Base-by-base conservation (phyloP, 2,329 filamentous ascomycete genomes). In the Epichloe hybrida region DNA sequence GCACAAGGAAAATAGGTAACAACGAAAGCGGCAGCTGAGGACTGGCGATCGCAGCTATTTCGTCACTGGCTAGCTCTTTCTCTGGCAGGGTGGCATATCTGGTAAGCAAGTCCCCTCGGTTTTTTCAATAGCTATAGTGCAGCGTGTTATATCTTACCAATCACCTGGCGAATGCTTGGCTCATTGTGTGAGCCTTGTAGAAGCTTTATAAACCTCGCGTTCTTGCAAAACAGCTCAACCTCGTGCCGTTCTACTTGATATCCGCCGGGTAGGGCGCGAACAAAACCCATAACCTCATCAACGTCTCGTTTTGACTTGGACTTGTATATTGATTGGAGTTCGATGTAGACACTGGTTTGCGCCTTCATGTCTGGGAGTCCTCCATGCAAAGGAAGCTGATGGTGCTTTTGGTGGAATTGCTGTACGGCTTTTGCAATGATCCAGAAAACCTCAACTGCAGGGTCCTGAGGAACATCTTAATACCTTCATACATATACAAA, bases 341-440 rank as follows among this genome's bases (percentile, higher is more conserved):
- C 76, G 57, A 98, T 84, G 69, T 98, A 98, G 55, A 94, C 85
- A 51, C 76, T 80, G 3, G 90, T 95, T 62, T 91, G 80, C 3
- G 93, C 89, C 71, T 98, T 98, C 93, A 98, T 98, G 65, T 98
- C 93, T 2, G 94, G 93, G 2, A 98, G 73, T 3, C 84, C 82
- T 12, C 93, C 94, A 0, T 90, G 84, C 0, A 98, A 73, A 15
- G 93, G 93, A 5, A 98, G 75, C 31, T 83, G 76, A 7, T 75
- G 70, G 62, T 96, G 81, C 50, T 80, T 80, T 9, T 77, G 66
- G 65, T 91, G 83, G 66, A 98, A 98, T 20, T 76, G 63, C 53
- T 81, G 81, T 50, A 97, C 75, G 0, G 91, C 90, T 50, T 81
- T 76, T 8, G 87, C 86, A 57, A 96, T 91, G 54, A 90, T 69